Evolutionary conservation across 2,329 filamentous ascomycete species (phyloP).

Genomic region (Herpomyces periplanetae): DNA sequence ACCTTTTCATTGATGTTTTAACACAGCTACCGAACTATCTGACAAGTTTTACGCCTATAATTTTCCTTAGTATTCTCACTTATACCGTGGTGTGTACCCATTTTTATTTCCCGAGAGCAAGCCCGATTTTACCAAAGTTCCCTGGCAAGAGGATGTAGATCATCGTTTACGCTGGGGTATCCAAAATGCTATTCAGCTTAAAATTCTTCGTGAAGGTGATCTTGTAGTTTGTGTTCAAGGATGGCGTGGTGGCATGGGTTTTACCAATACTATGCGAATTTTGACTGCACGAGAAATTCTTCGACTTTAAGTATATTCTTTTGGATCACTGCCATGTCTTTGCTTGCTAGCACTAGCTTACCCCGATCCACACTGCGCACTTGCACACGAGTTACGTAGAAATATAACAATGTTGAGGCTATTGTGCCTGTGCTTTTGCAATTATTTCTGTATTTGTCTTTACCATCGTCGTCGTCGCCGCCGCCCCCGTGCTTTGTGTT

Average conservation of each 20-base stretch:
- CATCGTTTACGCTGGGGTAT: conserved; percentile 91
- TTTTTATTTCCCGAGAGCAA: conserved; percentile 77
- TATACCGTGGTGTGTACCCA: conserved; percentile 91
- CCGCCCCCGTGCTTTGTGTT: too few species aligned
- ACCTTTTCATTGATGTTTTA: conserved; percentile 2
- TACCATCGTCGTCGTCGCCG: too few species aligned
- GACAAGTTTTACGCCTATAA: background rate
- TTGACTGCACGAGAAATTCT: conserved; percentile 13
- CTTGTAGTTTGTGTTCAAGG: conserved; percentile 50
- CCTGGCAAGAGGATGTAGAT: conserved; percentile 98
- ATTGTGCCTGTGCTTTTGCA: too few species aligned
- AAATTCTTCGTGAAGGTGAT: conserved; percentile 28
- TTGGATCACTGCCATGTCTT: too few species aligned
- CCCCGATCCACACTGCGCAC: too few species aligned
- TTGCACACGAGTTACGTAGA: too few species aligned
- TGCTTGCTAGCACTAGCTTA: too few species aligned
- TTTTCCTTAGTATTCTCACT: conserved; percentile 25
- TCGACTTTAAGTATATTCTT: too few species aligned
- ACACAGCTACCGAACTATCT: background rate
- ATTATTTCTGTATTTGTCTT: too few species aligned
- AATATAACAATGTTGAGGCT: too few species aligned
- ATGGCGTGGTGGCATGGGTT: conserved; percentile 65
- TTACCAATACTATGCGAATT: conserved; percentile 35
- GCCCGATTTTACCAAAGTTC: conserved; percentile 63
- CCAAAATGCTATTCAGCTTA: conserved; percentile 42